Percentiles rank a stretch among this genome's conserved stretches.
These are phyloP conservation scores for Globisporangium spiculum DNA, from an alignment of 352 stramenopile genomes.

Conservation along the genomic window DNA sequence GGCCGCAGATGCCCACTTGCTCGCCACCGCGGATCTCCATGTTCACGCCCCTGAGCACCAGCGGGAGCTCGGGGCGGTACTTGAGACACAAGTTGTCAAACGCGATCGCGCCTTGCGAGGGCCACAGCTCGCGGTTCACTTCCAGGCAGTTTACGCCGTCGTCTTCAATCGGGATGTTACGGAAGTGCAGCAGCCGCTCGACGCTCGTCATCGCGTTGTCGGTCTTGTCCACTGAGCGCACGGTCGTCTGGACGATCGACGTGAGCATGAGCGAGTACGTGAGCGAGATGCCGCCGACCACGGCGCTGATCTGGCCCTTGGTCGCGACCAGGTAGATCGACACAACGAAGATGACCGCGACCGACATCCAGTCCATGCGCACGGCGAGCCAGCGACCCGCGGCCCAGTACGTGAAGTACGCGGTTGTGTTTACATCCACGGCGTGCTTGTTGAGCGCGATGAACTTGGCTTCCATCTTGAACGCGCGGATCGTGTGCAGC, in stretches of 20 bases:
- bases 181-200: slow-evolving; percentile 36
- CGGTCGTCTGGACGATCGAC: slow-evolving; percentile 18
- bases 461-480: slow-evolving; percentile 33
- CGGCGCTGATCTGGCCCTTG: slow-evolving; percentile 31
- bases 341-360: slow-evolving; percentile 86
- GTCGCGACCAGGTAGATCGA: slow-evolving; percentile 82
- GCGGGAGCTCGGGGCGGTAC: slow-evolving; percentile 35
- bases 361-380: slow-evolving; percentile 78
- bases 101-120: slow-evolving; percentile 17
- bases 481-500: slow-evolving; percentile 87
- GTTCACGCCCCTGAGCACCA: slow-evolving; percentile 19
- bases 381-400: slow-evolving; percentile 92
- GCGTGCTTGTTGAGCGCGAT: slow-evolving; percentile 33
- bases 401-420: slow-evolving; percentile 49
- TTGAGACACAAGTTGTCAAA: slow-evolving; percentile 33
- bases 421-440: slow-evolving; percentile 42
- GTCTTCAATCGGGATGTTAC: slow-evolving; percentile 18
- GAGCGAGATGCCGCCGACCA: slow-evolving; percentile 17
- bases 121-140: slow-evolving; percentile 6
- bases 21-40: slow-evolving; percentile 27
- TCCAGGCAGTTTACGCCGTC: background rate
- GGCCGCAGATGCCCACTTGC: slow-evolving; percentile 37
- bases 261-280: slow-evolving; percentile 43
- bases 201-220: slow-evolving; percentile 44
- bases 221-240: slow-evolving; percentile 6